phyloP scores from a whole-genome alignment of 2,329 filamentous ascomycete genomes.

The Xylaria sp. region DNA sequence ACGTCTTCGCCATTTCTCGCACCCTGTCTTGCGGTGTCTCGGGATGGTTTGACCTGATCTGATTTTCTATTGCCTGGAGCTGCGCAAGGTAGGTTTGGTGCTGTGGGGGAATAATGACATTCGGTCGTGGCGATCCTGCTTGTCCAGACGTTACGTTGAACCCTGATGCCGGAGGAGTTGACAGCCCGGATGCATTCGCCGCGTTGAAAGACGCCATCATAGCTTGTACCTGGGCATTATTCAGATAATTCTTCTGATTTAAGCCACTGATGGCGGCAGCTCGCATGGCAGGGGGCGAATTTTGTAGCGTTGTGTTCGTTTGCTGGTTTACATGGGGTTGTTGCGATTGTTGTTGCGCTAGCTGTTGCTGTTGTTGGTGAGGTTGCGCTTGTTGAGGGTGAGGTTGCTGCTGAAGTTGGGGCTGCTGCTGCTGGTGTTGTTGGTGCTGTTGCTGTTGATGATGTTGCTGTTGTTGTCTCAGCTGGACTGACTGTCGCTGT shows the following conservation, averaged over 20 bases:
- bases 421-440: constrained; percentile 50
- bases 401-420: constrained; percentile 42
- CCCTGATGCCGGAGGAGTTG: constrained; percentile 57
- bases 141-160: constrained; percentile 60
- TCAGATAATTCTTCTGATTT: constrained; percentile 64
- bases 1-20: constrained; percentile 62
- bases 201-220: constrained; percentile 63
- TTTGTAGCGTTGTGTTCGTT: constrained; percentile 49
- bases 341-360: constrained; percentile 35
- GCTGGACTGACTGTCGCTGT: constrained; percentile 64
- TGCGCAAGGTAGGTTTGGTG: constrained; percentile 60
- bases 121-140: constrained; percentile 58
- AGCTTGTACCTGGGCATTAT: constrained; percentile 63
- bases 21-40: constrained; percentile 61
- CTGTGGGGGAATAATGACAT: constrained; percentile 55
- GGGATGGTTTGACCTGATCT: constrained; percentile 63
- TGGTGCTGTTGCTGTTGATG: constrained; percentile 52
- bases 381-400: constrained; percentile 33
- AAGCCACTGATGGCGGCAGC: constrained; percentile 56
- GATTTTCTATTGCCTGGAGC: constrained; percentile 62
- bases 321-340: constrained; percentile 53
- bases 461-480: constrained; percentile 53
- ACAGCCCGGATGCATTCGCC: constrained; percentile 56
- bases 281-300: constrained; percentile 57
- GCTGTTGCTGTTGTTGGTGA: constrained; percentile 38